Evolutionary conservation across 2,329 filamentous ascomycete species (phyloP).

Genomic region (Fusarium nurragi): DNA sequence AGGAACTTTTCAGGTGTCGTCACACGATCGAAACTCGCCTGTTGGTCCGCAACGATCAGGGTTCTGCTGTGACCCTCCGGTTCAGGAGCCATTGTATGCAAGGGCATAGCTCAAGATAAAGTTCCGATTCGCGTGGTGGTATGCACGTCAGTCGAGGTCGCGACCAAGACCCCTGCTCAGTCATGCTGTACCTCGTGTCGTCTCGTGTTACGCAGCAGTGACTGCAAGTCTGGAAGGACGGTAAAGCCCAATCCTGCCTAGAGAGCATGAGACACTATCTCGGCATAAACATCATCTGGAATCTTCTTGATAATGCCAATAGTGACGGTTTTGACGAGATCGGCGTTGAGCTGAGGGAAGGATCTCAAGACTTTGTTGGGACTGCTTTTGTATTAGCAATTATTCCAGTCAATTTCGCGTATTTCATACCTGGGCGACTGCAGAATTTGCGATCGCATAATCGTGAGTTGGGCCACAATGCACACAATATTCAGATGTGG

Average conservation of each 20-base stretch:
- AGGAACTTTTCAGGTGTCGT: background rate
- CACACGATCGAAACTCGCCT: background rate
- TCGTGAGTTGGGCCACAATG: conserved; percentile 92
- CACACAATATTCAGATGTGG: conserved; percentile 95
- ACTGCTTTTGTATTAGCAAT: conserved; percentile 59
- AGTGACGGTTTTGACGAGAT: conserved; percentile 84
- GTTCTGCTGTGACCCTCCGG: conserved; percentile 1
- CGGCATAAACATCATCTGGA: conserved; percentile 87
- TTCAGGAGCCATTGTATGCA: conserved; percentile 1
- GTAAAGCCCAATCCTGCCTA: conserved; percentile 47
- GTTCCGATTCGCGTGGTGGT: conserved; percentile 27
- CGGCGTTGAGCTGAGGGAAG: conserved; percentile 84
- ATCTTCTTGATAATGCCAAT: conserved; percentile 90
- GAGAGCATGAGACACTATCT: conserved; percentile 88
- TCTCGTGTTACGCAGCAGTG: conserved; percentile 3
- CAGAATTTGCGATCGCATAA: conserved; percentile 86
- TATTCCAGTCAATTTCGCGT: background rate
- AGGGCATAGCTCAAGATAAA: conserved; percentile 14
- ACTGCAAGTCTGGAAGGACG: background rate
- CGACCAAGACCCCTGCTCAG: conserved; percentile 21
- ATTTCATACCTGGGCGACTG: conserved; percentile 77
- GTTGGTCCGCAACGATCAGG: background rate
- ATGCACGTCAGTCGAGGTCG: conserved; percentile 24
- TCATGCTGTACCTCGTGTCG: conserved; percentile 6
- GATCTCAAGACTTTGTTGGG: conserved; percentile 92